Evolutionary conservation across 169 alveolate genomes (phyloP).

Genomic region (Plasmodium inui): DNA sequence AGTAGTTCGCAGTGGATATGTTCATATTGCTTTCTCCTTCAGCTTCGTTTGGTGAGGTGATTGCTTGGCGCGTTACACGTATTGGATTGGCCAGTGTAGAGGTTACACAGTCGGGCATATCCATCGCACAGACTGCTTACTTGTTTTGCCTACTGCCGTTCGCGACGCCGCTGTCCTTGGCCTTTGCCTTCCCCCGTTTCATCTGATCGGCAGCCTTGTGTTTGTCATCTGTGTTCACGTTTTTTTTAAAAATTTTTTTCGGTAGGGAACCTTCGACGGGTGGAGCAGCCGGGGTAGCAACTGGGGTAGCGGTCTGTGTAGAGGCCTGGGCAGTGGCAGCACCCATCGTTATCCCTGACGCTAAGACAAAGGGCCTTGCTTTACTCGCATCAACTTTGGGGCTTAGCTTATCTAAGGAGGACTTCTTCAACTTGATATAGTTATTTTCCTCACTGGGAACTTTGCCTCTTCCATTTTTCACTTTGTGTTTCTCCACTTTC

Average conservation of each 20-base stretch:
- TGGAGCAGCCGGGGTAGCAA: neutral
- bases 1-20: neutral
- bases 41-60: neutral
- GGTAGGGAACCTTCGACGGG: neutral
- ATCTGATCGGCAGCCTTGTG: constrained; percentile 19
- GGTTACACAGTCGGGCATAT: neutral
- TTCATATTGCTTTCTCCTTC: neutral
- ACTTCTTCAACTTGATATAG: neutral
- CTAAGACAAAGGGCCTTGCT: neutral
- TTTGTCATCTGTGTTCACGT: constrained; percentile 12
- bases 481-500: constrained; percentile 10
- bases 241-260: constrained; percentile 29
- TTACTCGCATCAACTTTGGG: neutral
- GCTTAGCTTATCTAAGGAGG: constrained; percentile 3
- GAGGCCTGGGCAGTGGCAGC: neutral
- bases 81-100: neutral
- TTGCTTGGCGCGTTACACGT: neutral
- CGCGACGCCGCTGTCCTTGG: neutral
- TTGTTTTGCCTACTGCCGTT: neutral
- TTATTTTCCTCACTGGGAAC: constrained; percentile 1
- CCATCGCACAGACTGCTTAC: neutral
- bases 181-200: constrained; percentile 15
- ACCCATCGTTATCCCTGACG: neutral
- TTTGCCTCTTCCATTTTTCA: constrained; percentile 9
- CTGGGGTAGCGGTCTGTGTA: no score